Evolutionary conservation across 441 rosid genomes (phyloP).

Genomic region (Bruguiera hainesii): DNA sequence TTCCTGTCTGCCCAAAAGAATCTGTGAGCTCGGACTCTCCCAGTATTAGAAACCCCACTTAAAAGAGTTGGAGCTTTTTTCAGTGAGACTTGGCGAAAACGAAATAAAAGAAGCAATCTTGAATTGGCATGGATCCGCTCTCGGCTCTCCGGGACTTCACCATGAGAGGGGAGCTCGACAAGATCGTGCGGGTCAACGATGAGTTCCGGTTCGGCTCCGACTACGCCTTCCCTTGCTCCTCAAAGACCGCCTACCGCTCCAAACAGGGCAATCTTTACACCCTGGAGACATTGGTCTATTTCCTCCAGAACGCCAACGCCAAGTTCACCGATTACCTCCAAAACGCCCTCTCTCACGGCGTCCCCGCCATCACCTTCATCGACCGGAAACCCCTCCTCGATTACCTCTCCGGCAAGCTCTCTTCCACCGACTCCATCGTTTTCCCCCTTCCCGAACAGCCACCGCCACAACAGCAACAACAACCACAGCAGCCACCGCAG

Average conservation of each 20-base stretch:
- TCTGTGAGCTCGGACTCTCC: no score
- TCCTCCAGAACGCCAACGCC: conserved; percentile 53
- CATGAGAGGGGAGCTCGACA: conserved; percentile 63
- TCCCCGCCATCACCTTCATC: conserved; percentile 67
- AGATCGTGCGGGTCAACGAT: conserved; percentile 49
- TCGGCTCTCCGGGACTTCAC: conserved; percentile 79
- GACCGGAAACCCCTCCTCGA: conserved; percentile 87
- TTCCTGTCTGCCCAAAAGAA: no score
- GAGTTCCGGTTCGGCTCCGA: conserved; percentile 75
- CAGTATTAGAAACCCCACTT: no score
- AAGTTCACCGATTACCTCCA: conserved; percentile 81
- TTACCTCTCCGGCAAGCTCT: conserved; percentile 63
- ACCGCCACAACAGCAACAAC: conserved; percentile 21
- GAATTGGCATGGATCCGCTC: conserved; percentile 74
- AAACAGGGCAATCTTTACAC: conserved; percentile 78
- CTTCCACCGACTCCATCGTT: conserved; percentile 69
- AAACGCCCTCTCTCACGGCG: conserved; percentile 45
- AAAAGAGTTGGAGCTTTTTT: no score
- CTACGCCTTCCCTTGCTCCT: conserved; percentile 42
- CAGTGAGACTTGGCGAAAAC: no score
- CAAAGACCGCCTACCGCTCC: conserved; percentile 73
- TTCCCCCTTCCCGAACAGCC: conserved; percentile 47
- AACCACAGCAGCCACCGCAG: not conserved
- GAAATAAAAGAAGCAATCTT: conserved; percentile 19
- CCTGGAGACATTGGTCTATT: conserved; percentile 67